Conservation (phyloP, 176 grass and related monocot genomes). For the Pontederia paniculata region DNA sequence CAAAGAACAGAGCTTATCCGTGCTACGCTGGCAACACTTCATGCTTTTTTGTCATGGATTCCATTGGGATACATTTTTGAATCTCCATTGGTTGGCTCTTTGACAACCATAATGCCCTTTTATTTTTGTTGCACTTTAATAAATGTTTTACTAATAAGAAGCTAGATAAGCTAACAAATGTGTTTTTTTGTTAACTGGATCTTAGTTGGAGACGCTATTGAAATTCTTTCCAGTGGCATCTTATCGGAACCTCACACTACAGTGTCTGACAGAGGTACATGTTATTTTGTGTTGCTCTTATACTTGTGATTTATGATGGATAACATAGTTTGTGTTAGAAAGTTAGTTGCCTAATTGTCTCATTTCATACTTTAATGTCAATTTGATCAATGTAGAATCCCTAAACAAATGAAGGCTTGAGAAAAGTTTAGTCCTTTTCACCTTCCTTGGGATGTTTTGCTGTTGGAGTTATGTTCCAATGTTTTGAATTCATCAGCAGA, state of each 20-base stretch:
- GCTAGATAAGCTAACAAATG: slow-evolving; percentile 8
- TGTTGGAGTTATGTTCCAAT: too few species aligned
- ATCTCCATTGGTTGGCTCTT: slow-evolving; percentile 55
- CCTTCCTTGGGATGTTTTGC: too few species aligned
- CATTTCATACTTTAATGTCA: too few species aligned
- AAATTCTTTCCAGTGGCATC: slow-evolving; percentile 86
- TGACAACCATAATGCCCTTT: background rate
- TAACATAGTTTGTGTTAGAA: too few species aligned
- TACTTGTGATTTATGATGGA: background rate
- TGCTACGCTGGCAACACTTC: slow-evolving; percentile 88
- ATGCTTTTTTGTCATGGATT: slow-evolving; percentile 98
- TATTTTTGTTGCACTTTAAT: slow-evolving; percentile 10
- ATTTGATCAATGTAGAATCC: too few species aligned
- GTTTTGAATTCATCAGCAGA: too few species aligned
- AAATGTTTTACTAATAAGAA: slow-evolving; percentile 3
- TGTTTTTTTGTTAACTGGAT: slow-evolving; percentile 6
- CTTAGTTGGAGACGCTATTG: slow-evolving; percentile 80
- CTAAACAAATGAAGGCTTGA: too few species aligned
- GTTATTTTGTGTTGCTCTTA: background rate
- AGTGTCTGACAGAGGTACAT: slow-evolving; percentile 87
- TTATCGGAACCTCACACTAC: slow-evolving; percentile 91
- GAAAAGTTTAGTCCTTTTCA: too few species aligned
- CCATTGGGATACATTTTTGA: slow-evolving; percentile 92
- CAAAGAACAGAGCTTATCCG: slow-evolving; percentile 80
- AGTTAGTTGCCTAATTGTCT: too few species aligned